Evolutionary conservation across 179 eudicot species (phyloP).

Genomic region (Sideroxylon spinosum): DNA sequence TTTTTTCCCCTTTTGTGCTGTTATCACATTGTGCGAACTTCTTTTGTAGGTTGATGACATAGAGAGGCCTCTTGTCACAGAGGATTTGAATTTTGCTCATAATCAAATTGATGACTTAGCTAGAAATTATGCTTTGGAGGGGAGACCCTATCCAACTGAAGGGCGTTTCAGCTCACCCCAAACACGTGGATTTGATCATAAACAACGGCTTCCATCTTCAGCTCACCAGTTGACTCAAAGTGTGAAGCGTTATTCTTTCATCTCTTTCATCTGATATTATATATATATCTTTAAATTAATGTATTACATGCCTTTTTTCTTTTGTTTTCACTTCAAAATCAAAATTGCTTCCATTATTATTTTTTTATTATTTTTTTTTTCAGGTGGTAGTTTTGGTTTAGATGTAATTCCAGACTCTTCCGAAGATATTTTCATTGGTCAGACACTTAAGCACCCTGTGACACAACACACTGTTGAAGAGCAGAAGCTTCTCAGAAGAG

Average conservation of each 20-base stretch:
- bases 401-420: conserved; percentile 49
- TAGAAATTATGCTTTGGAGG: conserved; percentile 31
- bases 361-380: conserved; percentile 18
- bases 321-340: neutral
- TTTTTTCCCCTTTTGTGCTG: neutral
- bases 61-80: conserved; percentile 78
- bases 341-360: neutral
- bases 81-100: conserved; percentile 39
- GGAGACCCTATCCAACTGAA: conserved; percentile 30
- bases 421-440: conserved; percentile 60
- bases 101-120: conserved; percentile 40
- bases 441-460: conserved; percentile 70
- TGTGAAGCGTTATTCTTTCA: conserved; percentile 26
- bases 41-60: conserved; percentile 67
- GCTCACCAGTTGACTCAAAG: conserved; percentile 56
- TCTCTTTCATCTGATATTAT: conserved; percentile 1
- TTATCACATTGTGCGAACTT: neutral
- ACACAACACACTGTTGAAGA: conserved; percentile 35
- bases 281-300: conserved; percentile 2
- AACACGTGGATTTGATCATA: conserved; percentile 40
- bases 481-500: conserved; percentile 36
- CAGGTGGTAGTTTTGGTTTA: conserved; percentile 60
- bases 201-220: conserved; percentile 40
- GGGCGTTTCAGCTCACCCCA: conserved; percentile 39
- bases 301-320: neutral